Evolutionary conservation across 2,329 filamentous ascomycete genomes (phyloP).

Genomic region (Chaetomium sp.): DNA sequence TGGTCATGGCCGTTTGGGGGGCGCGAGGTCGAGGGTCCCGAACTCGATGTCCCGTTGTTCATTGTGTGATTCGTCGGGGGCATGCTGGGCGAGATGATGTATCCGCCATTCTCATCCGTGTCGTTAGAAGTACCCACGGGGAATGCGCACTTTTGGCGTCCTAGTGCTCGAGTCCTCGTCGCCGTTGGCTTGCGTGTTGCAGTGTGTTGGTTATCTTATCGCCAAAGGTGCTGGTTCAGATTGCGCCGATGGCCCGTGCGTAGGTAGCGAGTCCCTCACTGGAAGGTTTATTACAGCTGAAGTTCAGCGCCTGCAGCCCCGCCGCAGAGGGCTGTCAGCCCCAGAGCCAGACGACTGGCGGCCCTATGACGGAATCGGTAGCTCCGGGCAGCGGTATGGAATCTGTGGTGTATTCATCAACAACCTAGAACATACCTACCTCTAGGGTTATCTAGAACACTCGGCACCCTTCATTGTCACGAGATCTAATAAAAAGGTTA

Average conservation of each 20-base stretch:
- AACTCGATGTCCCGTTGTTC: conserved; percentile 29
- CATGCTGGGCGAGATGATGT: conserved; percentile 21
- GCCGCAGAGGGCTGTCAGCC: background rate
- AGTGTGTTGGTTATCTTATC: background rate
- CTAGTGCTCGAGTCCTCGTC: background rate
- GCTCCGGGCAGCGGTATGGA: too few relatives aligned
- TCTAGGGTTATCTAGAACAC: too few relatives aligned
- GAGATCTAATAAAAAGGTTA: background rate
- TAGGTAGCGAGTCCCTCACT: background rate
- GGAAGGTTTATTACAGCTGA: background rate
- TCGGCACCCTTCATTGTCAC: too few relatives aligned
- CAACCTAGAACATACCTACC: too few relatives aligned
- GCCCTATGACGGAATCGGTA: background rate
- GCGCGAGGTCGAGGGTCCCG: conserved; percentile 14
- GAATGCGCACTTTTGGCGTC: background rate
- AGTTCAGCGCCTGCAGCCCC: conserved; percentile 1
- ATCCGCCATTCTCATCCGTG: conserved; percentile 22
- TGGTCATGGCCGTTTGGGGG: conserved; percentile 11
- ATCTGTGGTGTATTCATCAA: too few relatives aligned
- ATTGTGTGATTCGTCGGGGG: conserved; percentile 25
- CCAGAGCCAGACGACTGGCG: background rate
- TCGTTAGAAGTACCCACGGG: background rate
- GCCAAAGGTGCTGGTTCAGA: background rate
- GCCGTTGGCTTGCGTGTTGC: background rate
- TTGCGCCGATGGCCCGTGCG: background rate